Evolutionary conservation across 169 alveolate genomes (phyloP).

Genomic region (Plasmodium inui): DNA sequence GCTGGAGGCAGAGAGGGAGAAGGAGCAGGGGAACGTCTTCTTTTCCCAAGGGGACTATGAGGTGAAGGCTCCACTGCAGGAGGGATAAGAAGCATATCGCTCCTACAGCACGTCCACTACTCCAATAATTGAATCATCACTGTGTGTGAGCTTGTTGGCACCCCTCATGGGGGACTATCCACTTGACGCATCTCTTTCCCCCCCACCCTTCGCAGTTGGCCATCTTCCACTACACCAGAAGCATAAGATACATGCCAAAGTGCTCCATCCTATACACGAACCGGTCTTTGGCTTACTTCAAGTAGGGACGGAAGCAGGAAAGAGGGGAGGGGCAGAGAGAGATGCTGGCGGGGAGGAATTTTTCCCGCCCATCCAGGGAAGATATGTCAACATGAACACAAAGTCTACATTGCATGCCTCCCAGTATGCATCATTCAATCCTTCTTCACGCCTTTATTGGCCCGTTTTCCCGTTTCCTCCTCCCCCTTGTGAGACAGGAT

Average conservation of each 20-base stretch:
- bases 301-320: background rate
- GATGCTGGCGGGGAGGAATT: background rate
- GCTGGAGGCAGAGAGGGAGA: conserved; percentile 46
- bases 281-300: conserved; percentile 62
- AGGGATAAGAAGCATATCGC: background rate
- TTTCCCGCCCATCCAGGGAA: background rate
- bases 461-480: background rate
- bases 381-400: background rate
- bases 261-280: conserved; percentile 40
- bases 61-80: background rate
- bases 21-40: conserved; percentile 49
- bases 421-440: background rate
- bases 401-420: background rate
- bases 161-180: background rate
- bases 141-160: background rate
- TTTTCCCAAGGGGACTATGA: conserved; percentile 54
- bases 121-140: background rate
- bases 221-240: conserved; percentile 56
- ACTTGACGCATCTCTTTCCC: background rate
- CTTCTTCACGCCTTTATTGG: background rate
- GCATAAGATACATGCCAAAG: conserved; percentile 22
- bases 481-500: conserved; percentile 3
- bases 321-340: background rate
- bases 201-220: conserved; percentile 7
- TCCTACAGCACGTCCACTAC: background rate